Base-by-base conservation (phyloP, 345 rosid genomes). In the Arabidopsis arenosa region DNA sequence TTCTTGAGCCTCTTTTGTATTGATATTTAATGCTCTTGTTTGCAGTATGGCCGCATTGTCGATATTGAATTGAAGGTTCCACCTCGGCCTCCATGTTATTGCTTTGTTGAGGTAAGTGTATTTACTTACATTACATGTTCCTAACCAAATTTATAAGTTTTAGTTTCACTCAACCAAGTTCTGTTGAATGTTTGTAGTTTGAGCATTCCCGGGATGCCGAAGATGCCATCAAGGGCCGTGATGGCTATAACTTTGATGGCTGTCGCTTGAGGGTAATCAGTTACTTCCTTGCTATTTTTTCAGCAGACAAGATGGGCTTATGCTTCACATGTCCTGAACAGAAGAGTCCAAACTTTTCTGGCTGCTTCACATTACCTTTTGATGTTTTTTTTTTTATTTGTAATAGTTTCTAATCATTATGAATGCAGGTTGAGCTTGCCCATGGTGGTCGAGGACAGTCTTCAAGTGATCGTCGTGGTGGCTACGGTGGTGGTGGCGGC, bases 31-130 rank as follows among this genome's bases (percentile, higher is more conserved):
- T 62, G 35, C 48, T 65, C 70, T 65, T 63, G 6, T 44, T 53
- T 83, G 68, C 71, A 92, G 98, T 90, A 92, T 82, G 98, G 98
- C 39, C 91, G 96, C 43, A 87, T 94, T 66, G 77, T 90, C 76
- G 97, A 91, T 80, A 90, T 94, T 48, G 97, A 95, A 68, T 80
- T 95, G 91, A 95, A 93, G 88, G 84, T 93, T 76, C 98, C 97
- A 2, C 97, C 91, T 57, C 94, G 93, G 9, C 98, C 99, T 76
- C 99, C 99, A 17, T 85, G 97, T 73, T 95, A 92, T 80, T 90
- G 90, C 80, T 95, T 95, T 83, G 96, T 95, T 17, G 99, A 95
- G 97, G 99, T 95, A 88, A 4, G 5, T 1, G 6, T 8, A 26
- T 44, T 43, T 3, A 0, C 58, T 18, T 41, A 52, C 0, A 43